phyloP scores from a whole-genome alignment of 2,329 filamentous ascomycete species.

The Celoporthe dispersa region DNA sequence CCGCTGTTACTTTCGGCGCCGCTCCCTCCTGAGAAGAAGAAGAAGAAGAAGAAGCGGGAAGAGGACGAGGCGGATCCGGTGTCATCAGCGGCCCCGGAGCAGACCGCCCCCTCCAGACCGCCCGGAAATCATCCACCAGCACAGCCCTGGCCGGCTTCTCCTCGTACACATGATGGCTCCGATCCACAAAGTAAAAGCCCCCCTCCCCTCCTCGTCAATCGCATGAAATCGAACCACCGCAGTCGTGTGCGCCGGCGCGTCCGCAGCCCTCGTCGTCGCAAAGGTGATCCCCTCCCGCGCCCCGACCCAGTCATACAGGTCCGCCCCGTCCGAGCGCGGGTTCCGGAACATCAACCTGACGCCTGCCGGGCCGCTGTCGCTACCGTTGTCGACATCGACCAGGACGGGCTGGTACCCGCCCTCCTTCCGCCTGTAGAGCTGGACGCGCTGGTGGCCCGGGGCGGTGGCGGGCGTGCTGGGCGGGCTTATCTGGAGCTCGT shows the following conservation, averaged over 20 bases:
- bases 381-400: background rate
- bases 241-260: background rate
- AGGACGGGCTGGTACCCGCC: conserved; percentile 1
- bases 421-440: background rate
- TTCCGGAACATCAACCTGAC: background rate
- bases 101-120: background rate
- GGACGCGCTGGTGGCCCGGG: background rate
- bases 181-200: background rate
- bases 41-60: too few relatives aligned
- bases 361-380: background rate
- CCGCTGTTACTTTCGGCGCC: too few relatives aligned
- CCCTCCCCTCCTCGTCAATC: background rate
- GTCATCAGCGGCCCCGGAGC: background rate
- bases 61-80: too few relatives aligned
- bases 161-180: background rate
- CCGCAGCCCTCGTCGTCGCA: background rate
- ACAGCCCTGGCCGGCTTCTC: background rate
- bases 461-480: background rate
- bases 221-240: background rate
- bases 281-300: background rate
- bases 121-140: background rate
- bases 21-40: too few relatives aligned
- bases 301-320: background rate
- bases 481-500: too few relatives aligned
- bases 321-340: background rate